Conservation (phyloP, 2,329 filamentous ascomycete species). For the Leptographium procerum region DNA sequence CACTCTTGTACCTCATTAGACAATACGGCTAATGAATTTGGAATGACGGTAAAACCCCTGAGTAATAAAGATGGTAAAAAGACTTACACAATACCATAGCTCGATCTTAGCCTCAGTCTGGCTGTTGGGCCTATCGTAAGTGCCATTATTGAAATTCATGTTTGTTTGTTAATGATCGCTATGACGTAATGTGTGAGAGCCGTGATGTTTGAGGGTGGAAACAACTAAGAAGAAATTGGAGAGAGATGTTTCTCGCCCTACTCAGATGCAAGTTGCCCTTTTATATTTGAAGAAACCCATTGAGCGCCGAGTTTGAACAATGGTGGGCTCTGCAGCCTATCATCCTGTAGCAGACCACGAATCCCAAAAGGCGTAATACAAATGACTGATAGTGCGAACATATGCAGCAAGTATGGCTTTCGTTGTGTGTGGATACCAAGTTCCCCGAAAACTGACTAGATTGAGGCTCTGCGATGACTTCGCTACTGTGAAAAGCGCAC, state of each 20-base stretch:
- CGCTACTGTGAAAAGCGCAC: background rate
- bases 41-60: background rate
- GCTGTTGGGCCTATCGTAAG: no score
- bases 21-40: background rate
- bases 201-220: background rate
- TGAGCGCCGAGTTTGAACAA: background rate
- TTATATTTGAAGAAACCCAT: background rate
- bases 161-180: background rate
- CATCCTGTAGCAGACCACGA: background rate
- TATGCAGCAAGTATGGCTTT: background rate
- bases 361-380: background rate
- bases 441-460: background rate
- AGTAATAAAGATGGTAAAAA: background rate
- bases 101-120: background rate
- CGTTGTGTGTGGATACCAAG: background rate
- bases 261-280: background rate
- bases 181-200: background rate
- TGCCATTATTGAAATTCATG: no score
- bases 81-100: background rate
- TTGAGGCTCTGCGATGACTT: background rate
- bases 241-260: background rate
- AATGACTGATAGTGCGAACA: no score
- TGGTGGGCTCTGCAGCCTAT: background rate
- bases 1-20: no score
- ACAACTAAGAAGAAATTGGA: background rate